These are phyloP conservation scores for Mortierella antarctica DNA, from an alignment of 192 early-diverging fungal species.

Conservation along the genomic window DNA sequence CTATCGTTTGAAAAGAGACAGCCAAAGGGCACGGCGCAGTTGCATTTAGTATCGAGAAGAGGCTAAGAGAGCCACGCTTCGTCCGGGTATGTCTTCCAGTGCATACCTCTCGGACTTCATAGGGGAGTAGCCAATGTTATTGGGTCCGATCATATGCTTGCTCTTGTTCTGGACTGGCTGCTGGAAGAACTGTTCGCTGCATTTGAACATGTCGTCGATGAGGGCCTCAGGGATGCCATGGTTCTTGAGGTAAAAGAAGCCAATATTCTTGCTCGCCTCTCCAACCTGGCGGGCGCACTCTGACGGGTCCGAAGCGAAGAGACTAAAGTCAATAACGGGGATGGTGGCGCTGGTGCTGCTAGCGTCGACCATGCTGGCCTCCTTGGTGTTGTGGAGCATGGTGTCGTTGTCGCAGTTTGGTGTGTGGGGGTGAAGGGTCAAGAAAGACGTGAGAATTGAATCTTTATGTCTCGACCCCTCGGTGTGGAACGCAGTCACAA, in stretches of 20 bases:
- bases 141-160: conserved; percentile 48
- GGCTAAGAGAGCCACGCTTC: not conserved
- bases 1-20: conserved; percentile 19
- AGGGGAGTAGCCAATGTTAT: conserved; percentile 65
- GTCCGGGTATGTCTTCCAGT: not conserved
- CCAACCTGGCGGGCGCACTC: conserved; percentile 59
- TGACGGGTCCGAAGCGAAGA: conserved; percentile 56
- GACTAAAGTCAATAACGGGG: conserved; percentile 71
- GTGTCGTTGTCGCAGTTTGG: not conserved
- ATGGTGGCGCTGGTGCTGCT: conserved; percentile 37
- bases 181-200: conserved; percentile 66
- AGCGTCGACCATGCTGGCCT: not conserved
- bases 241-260: conserved; percentile 73
- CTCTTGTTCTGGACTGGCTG: conserved; percentile 57
- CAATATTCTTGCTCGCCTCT: conserved; percentile 61
- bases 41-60: not conserved
- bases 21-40: not conserved
- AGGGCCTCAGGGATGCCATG: conserved; percentile 63
- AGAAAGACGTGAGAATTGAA: not conserved
- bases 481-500: not conserved
- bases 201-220: conserved; percentile 64
- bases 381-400: not conserved
- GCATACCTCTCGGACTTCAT: conserved; percentile 66
- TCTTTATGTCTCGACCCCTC: too few relatives aligned
- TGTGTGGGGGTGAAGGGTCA: not conserved